Percentiles rank a stretch among this genome's conserved stretches.
These are phyloP conservation scores for Suillus fuscotomentosus DNA, from an alignment of 768 basidiomycete genomes.

Conservation along the genomic window DNA sequence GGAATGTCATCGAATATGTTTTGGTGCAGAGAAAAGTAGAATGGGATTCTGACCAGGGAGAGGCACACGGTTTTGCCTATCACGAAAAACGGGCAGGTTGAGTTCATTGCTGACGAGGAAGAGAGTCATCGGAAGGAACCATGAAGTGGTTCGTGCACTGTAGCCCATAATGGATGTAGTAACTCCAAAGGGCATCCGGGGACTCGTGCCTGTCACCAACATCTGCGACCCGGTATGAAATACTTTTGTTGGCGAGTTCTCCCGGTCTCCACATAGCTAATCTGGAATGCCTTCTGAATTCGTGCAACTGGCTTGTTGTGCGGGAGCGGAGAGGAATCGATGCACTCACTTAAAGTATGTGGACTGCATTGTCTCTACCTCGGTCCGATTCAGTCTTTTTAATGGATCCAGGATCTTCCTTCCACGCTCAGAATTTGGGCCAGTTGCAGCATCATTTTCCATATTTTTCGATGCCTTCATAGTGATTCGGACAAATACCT, in stretches of 20 bases:
- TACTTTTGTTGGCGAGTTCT: slow-evolving; percentile 83
- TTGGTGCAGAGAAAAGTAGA: slow-evolving; percentile 51
- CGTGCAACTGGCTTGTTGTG: slow-evolving; percentile 93
- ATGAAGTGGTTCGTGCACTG: slow-evolving; percentile 13
- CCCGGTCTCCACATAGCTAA: slow-evolving; percentile 71
- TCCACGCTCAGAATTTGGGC: too few species aligned
- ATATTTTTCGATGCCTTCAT: too few species aligned
- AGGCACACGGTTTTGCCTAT: slow-evolving; percentile 38
- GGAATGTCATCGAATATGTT: slow-evolving; percentile 55
- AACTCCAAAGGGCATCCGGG: slow-evolving; percentile 14
- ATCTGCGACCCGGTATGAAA: slow-evolving; percentile 47
- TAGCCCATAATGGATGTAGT: neutral
- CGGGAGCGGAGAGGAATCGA: slow-evolving; percentile 45
- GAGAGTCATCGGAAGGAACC: slow-evolving; percentile 4
- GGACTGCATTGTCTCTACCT: neutral
- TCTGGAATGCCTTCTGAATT: slow-evolving; percentile 93
- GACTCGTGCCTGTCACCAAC: slow-evolving; percentile 53
- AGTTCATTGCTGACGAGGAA: slow-evolving; percentile 30
- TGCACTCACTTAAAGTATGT: neutral
- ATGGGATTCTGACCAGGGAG: slow-evolving; percentile 38
- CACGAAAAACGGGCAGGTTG: slow-evolving; percentile 30
- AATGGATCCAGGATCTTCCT: neutral
- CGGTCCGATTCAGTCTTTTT: neutral
- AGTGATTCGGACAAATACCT: too few species aligned
- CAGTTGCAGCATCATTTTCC: too few species aligned